These are phyloP conservation scores for Calonectria honghensis DNA, from an alignment of 2,329 filamentous ascomycete genomes.

Conservation along the genomic window DNA sequence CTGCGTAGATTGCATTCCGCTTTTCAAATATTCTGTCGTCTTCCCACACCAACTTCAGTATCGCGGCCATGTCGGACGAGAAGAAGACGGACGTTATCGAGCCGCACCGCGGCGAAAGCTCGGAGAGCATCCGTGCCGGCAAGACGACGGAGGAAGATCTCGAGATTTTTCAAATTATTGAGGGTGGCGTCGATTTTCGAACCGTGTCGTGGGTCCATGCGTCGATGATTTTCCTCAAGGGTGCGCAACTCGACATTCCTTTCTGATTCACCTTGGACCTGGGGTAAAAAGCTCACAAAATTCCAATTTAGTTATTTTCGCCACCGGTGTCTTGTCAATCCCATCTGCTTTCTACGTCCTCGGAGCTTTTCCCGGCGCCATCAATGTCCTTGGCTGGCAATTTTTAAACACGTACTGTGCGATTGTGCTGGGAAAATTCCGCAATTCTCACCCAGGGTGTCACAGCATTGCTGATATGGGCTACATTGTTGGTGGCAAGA, in stretches of 20 bases:
- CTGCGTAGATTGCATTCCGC: not conserved
- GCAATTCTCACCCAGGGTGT: constrained; percentile 50
- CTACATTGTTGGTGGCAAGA: constrained; percentile 47
- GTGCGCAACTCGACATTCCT: not conserved
- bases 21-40: not conserved
- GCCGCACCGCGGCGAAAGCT: not conserved
- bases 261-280: not conserved
- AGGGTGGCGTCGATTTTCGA: not conserved
- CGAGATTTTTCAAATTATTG: not conserved
- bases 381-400: constrained; percentile 47
- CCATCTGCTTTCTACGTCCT: constrained; percentile 51
- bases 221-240: not conserved
- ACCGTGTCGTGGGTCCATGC: not conserved
- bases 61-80: not conserved
- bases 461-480: constrained; percentile 55
- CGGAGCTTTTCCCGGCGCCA: constrained; percentile 50
- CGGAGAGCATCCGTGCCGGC: not conserved
- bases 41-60: not conserved
- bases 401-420: constrained; percentile 54
- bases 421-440: constrained; percentile 54
- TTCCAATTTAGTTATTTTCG: constrained; percentile 41
- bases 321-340: constrained; percentile 54
- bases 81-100: not conserved
- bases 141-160: not conserved
- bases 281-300: not conserved